Evolutionary conservation across 352 stramenopile species (phyloP), one percentile per base, ranked within the genome.

Genomic region (Globisporangium rhizosaccharum): DNA sequence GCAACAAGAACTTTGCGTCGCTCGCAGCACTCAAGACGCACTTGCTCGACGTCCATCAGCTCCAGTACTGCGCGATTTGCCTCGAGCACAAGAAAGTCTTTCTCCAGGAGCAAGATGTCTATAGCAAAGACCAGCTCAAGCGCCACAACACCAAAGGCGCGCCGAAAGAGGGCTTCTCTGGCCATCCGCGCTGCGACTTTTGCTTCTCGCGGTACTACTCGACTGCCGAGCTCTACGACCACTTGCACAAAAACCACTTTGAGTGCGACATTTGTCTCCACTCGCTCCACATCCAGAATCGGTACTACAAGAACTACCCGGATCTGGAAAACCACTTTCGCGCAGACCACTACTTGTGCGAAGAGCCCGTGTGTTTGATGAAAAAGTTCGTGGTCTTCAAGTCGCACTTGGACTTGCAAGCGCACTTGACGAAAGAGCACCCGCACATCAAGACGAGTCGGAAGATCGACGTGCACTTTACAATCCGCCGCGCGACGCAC

Each of bases 341-440:
- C 57, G 78, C 78, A 18, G 86, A 94, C 15, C 89, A 97, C 55
- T 92, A 87, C 48, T 61, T 97, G 46, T 97, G 88, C 53, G 88
- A 97, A 68, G 87, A 96, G 57, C 61, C 76, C 8, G 39, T 59
- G 33, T 97, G 89, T 68, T 70, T 96, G 0, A 67, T 66, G 18
- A 87, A 91, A 56, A 95, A 96, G 60, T 97, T 97, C 60, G 81
- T 96, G 30, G 89, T 96, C 0, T 97, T 97, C 63, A 86, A 84
- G 57, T 81, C 82, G 28, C 81, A 96, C 61, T 66, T 97, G 45
- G 87, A 97, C 59, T 60, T 96, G 18, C 82, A 95, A 51, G 85
- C 67, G 5, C 89, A 97, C 73, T 69, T 94, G 74, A 57, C 84
- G 8, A 68, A 73, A 30, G 85, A 89, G 52, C 89, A 97, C 50